Base-by-base conservation (phyloP, 441 rosid species). In the Pelargonium australe region DNA sequence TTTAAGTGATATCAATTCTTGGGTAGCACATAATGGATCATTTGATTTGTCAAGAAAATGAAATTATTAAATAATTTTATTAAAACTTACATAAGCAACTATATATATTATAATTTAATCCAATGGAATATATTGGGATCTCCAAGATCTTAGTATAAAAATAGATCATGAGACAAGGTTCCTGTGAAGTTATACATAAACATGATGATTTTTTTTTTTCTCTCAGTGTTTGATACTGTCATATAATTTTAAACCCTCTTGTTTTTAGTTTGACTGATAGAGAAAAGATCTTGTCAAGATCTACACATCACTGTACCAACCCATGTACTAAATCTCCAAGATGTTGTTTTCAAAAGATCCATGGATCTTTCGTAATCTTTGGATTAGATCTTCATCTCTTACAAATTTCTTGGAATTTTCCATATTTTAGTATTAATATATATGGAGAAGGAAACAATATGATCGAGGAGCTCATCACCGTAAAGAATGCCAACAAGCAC, bases 311-410 rank as follows among this genome's bases (percentile, higher is more conserved):
- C 75, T 49, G 13, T 40, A 23, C 65, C 31, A 62, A 68, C 71
- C 45, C 68, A 17, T 40, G 43, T 65, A 16, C 68, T 47, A 61
- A 68, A 72, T 74, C 51, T 49, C 7, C 65, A 60, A 8, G 70
- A 73, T 55, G 64, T 73, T 23, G 5, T 41, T 40, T 34, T 3
- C 0, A 0, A 69, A 51, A 9, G 28, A 51, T 51, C 4, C 4
- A 51, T 14, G 17, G n/a, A 14, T 68, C 3, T 8, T 25, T 7
- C 23, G 43, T 44, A 65, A n/a, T 13, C 40, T 63, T 44, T 34
- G 3, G 31, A 2, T 68, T 68, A 3, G 53, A 41, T 37, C 64
- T 64, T 49, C 51, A 51, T 31, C 25, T 13, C 49, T 70, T 1
- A 3, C 49, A 17, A 70, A 45, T 23, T 47, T 7, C 19, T 37